Evolutionary conservation across 2,329 filamentous ascomycete genomes (phyloP).

Genomic region (Hypoxylon sp.): DNA sequence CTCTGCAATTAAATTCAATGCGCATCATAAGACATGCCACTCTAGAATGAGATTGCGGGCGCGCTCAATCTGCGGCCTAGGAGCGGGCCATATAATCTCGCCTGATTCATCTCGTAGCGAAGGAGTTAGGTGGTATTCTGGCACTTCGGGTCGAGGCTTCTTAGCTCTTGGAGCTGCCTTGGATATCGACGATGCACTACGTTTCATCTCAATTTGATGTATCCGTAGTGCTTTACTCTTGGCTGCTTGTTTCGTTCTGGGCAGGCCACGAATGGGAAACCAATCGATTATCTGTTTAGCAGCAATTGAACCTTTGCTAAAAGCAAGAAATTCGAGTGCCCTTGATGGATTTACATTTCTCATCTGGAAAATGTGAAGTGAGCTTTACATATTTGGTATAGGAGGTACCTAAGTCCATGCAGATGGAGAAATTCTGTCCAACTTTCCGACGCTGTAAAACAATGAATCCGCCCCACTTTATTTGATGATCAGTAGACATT

Average conservation of each 20-base stretch:
- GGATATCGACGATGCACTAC: constrained; percentile 44
- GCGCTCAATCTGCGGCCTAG: constrained; percentile 66
- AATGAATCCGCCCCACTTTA: no score
- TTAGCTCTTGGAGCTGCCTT: constrained; percentile 47
- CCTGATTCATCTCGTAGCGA: constrained; percentile 61
- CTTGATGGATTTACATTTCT: neutral
- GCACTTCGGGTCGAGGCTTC: constrained; percentile 52
- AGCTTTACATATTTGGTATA: no score
- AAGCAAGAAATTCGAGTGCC: constrained; percentile 2
- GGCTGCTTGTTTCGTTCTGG: neutral
- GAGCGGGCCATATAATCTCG: constrained; percentile 73
- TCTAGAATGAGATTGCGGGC: constrained; percentile 70
- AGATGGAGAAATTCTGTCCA: no score
- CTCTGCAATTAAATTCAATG: neutral
- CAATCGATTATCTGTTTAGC: constrained; percentile 7
- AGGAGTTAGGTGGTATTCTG: constrained; percentile 62
- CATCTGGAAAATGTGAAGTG: no score
- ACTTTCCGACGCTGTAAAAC: no score
- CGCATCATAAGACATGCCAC: constrained; percentile 61
- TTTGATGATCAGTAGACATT: no score
- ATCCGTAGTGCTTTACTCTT: neutral
- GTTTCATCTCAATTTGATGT: constrained; percentile 48
- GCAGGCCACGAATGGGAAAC: neutral
- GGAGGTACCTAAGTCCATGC: no score
- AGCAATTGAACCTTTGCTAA: neutral